Base-by-base conservation (phyloP, 208 protist genomes). In the Herpetomonas tarakana region DNA sequence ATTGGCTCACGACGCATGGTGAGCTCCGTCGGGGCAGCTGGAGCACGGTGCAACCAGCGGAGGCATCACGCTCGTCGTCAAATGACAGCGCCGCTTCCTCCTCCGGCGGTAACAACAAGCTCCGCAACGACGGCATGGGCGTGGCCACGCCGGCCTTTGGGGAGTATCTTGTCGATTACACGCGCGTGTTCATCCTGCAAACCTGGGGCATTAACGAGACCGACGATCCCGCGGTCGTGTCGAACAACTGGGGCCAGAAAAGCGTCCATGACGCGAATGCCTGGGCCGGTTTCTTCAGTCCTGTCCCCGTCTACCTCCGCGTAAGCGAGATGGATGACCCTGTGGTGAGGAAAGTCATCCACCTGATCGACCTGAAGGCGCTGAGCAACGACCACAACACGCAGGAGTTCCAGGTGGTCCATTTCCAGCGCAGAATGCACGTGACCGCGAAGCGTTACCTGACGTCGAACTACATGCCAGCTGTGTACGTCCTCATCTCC, bases 241-340 rank as follows among this genome's bases (percentile, higher is more conserved):
- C 31, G 24, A 71, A 71, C 51, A 71, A 66, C 41, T 71, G 65
- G 65, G 58, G 58, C 27, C 58, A 71, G 38, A 24, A 16, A 26
- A 49, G 54, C 22, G 3, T 51, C 18, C 61, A 62, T 39, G 64
- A 58, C 38, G 52, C 14, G 1, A 38, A 53, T 19, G 64, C 31
- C 3, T 70, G 64, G 64, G 11, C 47, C 28, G 31, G 45, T 14
- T 19, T 26, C 18, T 35, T 63, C 24, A 41, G 46, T 9, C 27
- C 39, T 2, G 27, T 46, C 25, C 26, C 62, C 2, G 18, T 27
- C n/a, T 70, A 51, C 39, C 30, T 62, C 26, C 26, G 25, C 46
- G n/a, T 51, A 18, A 52, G 46, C 22, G 46, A 26, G 9, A 52
- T 52, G 11, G 18, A 19, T 9, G 46, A 52, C n/a, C 19, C 18